These are phyloP conservation scores for Albugo laibachii DNA, from an alignment of 352 stramenopile species.

Conservation along the genomic window DNA sequence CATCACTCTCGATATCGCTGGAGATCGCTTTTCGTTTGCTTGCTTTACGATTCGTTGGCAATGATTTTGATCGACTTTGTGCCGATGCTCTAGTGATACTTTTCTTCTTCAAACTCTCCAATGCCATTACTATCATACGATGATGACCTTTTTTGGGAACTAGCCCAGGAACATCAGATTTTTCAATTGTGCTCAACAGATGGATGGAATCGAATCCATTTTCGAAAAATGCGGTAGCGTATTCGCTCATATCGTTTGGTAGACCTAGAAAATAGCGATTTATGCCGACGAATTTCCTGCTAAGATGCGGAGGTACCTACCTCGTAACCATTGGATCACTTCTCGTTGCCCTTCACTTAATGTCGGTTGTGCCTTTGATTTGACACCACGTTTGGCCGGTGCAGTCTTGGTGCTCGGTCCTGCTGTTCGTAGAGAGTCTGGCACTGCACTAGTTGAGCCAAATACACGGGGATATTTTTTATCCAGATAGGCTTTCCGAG, in stretches of 20 bases:
- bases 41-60: conserved; percentile 8
- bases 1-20: conserved; percentile 70
- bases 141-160: conserved; percentile 73
- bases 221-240: conserved; percentile 67
- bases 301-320: background rate
- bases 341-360: conserved; percentile 54
- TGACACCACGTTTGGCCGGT: conserved; percentile 4
- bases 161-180: conserved; percentile 38
- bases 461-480: conserved; percentile 69
- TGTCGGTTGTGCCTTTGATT: conserved; percentile 25
- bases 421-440: conserved; percentile 4
- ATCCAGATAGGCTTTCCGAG: conserved; percentile 48
- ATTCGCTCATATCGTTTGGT: conserved; percentile 68
- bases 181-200: conserved; percentile 51
- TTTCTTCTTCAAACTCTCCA: conserved; percentile 56
- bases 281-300: background rate
- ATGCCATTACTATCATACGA: conserved; percentile 55
- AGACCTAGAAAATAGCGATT: conserved; percentile 10
- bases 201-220: conserved; percentile 80
- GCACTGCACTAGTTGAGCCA: conserved; percentile 10
- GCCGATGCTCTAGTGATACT: conserved; percentile 19
- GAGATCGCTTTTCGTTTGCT: conserved; percentile 29
- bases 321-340: conserved; percentile 54
- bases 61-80: conserved; percentile 4
- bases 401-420: conserved; percentile 14